Evolutionary conservation across 192 early-diverging fungal genomes (phyloP).

Genomic region (Lobosporangium transversale): DNA sequence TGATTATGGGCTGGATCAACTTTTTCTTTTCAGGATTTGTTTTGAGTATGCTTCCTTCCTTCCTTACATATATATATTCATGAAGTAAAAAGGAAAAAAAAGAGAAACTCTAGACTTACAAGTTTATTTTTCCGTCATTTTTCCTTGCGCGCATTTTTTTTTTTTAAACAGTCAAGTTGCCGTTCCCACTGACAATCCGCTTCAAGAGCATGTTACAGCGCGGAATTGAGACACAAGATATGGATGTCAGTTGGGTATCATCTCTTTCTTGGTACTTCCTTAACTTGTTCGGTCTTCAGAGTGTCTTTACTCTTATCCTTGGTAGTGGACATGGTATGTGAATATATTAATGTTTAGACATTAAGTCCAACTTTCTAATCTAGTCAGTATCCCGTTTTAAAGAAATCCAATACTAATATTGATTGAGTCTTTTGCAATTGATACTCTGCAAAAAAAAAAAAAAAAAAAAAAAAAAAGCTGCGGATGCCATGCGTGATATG

Average conservation of each 20-base stretch:
- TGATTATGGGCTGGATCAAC: slow-evolving; percentile 99
- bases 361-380: too few species aligned
- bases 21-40: slow-evolving; percentile 99
- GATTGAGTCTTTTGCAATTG: too few species aligned
- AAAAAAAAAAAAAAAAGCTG: too few species aligned
- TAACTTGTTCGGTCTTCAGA: slow-evolving; percentile 93
- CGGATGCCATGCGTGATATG: slow-evolving; percentile 89
- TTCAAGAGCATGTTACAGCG: slow-evolving; percentile 99
- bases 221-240: slow-evolving; percentile 93
- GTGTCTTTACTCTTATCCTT: slow-evolving; percentile 91
- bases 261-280: slow-evolving; percentile 99
- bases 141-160: background rate
- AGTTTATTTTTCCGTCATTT: background rate
- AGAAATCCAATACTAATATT: too few species aligned
- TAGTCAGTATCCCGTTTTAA: too few species aligned
- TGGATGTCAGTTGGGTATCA: slow-evolving; percentile 98
- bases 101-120: too few species aligned
- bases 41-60: slow-evolving; percentile 85
- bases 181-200: slow-evolving; percentile 94
- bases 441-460: too few species aligned
- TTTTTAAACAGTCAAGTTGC: slow-evolving; percentile 97
- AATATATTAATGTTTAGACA: too few species aligned
- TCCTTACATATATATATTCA: too few species aligned
- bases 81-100: too few species aligned
- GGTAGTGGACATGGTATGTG: slow-evolving; percentile 87